phyloP scores from a whole-genome alignment of 2,329 filamentous ascomycete genomes.

The Fusarium sp. region DNA sequence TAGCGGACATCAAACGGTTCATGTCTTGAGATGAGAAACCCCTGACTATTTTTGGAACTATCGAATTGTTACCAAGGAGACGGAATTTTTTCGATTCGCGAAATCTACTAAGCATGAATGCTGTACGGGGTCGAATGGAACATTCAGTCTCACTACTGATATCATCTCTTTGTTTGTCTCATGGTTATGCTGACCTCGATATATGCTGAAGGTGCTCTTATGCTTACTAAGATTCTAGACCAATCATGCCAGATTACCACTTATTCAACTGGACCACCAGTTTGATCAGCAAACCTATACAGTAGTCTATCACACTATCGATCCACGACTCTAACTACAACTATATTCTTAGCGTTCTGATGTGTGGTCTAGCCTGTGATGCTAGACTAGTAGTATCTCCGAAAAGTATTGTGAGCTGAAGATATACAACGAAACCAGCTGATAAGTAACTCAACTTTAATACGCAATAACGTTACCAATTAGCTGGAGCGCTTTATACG shows the following conservation, averaged over 20 bases:
- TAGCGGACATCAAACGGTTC: conserved; percentile 25
- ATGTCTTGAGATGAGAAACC: conserved; percentile 16
- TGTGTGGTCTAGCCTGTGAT: background rate
- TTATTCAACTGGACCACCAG: background rate
- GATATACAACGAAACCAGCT: background rate
- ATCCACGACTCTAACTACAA: background rate
- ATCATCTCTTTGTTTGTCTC: background rate
- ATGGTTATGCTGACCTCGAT: background rate
- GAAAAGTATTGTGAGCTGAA: background rate
- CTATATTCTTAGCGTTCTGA: background rate
- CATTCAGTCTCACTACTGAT: background rate
- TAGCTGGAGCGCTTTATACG: background rate
- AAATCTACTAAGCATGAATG: background rate
- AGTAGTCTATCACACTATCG: background rate
- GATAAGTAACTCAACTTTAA: background rate
- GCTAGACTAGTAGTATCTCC: background rate
- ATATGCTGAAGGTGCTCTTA: background rate
- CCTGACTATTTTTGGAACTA: conserved; percentile 38
- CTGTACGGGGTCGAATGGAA: background rate
- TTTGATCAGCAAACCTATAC: background rate
- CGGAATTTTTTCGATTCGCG: conserved; percentile 16
- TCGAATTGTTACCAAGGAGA: conserved; percentile 15
- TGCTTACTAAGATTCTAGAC: background rate
- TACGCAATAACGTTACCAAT: background rate
- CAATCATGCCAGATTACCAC: background rate